Conservation (phyloP, 495 filamentous ascomycete species). For the Penicillium verhagenii region DNA sequence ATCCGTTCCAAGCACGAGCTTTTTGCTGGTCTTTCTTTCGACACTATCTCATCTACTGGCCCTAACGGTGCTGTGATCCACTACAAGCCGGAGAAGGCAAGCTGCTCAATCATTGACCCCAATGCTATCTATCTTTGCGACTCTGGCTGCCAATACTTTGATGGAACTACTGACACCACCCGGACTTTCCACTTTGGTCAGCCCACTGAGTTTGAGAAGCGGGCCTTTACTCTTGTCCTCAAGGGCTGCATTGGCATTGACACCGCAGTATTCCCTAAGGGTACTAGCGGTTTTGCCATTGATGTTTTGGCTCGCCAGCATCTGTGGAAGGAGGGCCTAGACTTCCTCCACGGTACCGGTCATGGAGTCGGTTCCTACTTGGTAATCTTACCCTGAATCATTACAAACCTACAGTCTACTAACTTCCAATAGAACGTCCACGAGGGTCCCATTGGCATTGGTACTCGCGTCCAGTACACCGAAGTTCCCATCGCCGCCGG, state of each 20-base stretch:
- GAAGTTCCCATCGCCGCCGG: conserved; percentile 89
- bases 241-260: conserved; percentile 96
- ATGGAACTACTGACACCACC: conserved; percentile 96
- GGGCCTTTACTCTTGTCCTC: conserved; percentile 91
- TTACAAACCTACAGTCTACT: conserved; percentile 4
- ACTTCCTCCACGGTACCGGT: conserved; percentile 95
- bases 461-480: conserved; percentile 84
- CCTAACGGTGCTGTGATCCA: conserved; percentile 96
- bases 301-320: conserved; percentile 88
- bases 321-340: conserved; percentile 88
- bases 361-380: conserved; percentile 93
- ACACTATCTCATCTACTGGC: conserved; percentile 94
- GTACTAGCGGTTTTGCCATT: conserved; percentile 88
- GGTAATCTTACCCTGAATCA: conserved; percentile 31
- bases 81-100: conserved; percentile 86
- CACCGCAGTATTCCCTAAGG: conserved; percentile 86
- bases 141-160: conserved; percentile 90
- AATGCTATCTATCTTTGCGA: conserved; percentile 92
- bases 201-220: conserved; percentile 81
- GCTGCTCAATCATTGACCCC: conserved; percentile 82
- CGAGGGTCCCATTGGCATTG: conserved; percentile 96
- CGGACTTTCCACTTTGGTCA: conserved; percentile 89
- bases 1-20: conserved; percentile 76
- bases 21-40: conserved; percentile 91
- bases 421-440: conserved; percentile 73